phyloP scores from a whole-genome alignment of 495 filamentous ascomycete genomes.

The Penicillium antarcticum region DNA sequence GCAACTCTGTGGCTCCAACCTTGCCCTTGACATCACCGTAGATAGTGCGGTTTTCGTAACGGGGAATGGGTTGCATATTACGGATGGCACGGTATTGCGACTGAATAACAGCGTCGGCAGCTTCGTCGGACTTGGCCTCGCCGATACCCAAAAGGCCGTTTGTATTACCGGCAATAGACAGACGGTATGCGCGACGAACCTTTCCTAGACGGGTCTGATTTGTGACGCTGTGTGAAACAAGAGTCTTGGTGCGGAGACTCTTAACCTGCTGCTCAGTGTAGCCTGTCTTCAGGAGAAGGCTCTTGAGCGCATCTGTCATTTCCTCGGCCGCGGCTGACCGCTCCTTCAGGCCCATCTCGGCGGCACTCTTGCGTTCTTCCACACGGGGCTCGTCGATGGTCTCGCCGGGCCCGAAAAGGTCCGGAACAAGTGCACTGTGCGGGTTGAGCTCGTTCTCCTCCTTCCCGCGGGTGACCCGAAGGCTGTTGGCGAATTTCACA shows the following conservation, averaged over 20 bases:
- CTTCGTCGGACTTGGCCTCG: slow-evolving; percentile 80
- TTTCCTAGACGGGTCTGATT: slow-evolving; percentile 98
- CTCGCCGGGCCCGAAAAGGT: slow-evolving; percentile 48
- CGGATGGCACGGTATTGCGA: slow-evolving; percentile 72
- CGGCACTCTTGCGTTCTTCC: slow-evolving; percentile 23
- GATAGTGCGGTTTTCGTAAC: slow-evolving; percentile 90
- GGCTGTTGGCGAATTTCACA: slow-evolving; percentile 42
- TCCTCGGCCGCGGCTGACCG: slow-evolving; percentile 37
- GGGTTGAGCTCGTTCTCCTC: slow-evolving; percentile 49
- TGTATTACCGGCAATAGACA: slow-evolving; percentile 79
- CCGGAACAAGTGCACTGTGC: slow-evolving; percentile 41
- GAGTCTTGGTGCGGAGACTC: slow-evolving; percentile 53
- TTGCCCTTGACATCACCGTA: slow-evolving; percentile 83
- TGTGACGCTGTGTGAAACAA: slow-evolving; percentile 69
- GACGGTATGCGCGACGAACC: slow-evolving; percentile 63
- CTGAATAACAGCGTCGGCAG: slow-evolving; percentile 57
- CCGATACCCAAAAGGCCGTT: slow-evolving; percentile 85
- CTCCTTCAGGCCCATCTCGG: slow-evolving; percentile 36
- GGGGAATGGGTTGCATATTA: slow-evolving; percentile 80
- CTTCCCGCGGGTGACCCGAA: slow-evolving; percentile 49
- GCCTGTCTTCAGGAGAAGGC: slow-evolving; percentile 68
- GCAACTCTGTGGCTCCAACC: slow-evolving; percentile 75
- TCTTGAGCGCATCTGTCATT: slow-evolving; percentile 50
- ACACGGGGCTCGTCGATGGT: slow-evolving; percentile 30
- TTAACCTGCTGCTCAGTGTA: slow-evolving; percentile 55